Conservation (phyloP, 345 rosid species). For the Kandelia obovata region DNA sequence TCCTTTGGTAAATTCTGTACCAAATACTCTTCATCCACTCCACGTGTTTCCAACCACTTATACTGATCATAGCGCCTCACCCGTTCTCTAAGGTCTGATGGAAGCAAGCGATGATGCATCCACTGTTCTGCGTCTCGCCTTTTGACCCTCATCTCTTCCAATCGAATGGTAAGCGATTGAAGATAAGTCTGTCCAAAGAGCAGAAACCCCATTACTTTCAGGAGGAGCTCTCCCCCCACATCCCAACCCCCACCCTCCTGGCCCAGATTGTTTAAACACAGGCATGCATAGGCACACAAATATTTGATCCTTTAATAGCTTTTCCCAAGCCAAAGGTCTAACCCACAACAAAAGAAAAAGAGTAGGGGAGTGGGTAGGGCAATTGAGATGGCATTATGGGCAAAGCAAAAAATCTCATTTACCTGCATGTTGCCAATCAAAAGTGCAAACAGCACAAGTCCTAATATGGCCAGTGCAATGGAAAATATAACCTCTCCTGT, state of each 20-base stretch:
- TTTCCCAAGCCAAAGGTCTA: no score
- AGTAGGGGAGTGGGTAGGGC: no score
- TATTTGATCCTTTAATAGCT: no score
- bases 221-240: neutral
- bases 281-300: no score
- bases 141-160: conserved; percentile 96
- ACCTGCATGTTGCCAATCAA: conserved; percentile 99
- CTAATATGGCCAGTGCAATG: conserved; percentile 73
- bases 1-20: conserved; percentile 94
- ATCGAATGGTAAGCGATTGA: conserved; percentile 88
- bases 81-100: conserved; percentile 74
- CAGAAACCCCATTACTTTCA: conserved; percentile 3
- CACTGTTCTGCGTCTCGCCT: conserved; percentile 98
- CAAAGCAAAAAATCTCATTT: neutral
- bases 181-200: conserved; percentile 76
- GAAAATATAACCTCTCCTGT: conserved; percentile 86
- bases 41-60: conserved; percentile 95
- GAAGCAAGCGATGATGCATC: conserved; percentile 99
- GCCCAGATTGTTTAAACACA: no score
- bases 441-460: conserved; percentile 93
- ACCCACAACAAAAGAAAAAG: no score
- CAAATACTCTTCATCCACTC: conserved; percentile 85
- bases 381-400: no score
- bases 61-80: conserved; percentile 93
- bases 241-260: no score